Percentiles rank a stretch among this genome's conserved stretches.
Conservation (phyloP, 371 early-diverging fungal species). For the Mortierella sp. region DNA sequence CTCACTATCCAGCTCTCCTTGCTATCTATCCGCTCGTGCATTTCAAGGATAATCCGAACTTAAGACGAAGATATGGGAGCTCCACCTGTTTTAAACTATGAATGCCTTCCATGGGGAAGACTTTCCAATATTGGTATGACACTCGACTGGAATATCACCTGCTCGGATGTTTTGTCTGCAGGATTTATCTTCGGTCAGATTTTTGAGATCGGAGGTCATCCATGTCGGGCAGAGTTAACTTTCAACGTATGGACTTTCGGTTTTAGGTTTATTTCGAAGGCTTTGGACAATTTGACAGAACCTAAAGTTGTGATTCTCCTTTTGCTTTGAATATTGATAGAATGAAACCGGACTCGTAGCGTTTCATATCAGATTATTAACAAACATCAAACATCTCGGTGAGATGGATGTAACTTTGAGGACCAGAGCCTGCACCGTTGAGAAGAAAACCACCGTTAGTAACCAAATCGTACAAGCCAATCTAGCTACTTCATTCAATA, state of each 20-base stretch:
- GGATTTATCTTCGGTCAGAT: conserved; percentile 8
- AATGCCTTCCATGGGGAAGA: conserved; percentile 5
- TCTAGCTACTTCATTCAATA: background rate
- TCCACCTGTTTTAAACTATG: background rate
- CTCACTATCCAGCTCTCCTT: too few relatives aligned
- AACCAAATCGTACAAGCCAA: background rate
- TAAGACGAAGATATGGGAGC: background rate
- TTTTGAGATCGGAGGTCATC: conserved; percentile 5
- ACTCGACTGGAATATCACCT: background rate
- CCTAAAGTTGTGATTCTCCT: too few relatives aligned
- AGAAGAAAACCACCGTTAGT: background rate
- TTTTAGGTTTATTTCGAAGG: too few relatives aligned
- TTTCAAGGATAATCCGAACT: background rate
- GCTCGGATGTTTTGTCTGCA: background rate
- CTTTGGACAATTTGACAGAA: too few relatives aligned
- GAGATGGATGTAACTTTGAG: background rate
- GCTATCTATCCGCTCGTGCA: background rate
- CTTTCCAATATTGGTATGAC: conserved; percentile 1
- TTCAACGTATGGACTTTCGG: conserved; percentile 1
- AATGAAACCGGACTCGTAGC: background rate
- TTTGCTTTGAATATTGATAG: background rate
- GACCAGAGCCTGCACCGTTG: background rate
- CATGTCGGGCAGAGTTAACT: background rate
- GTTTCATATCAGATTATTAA: background rate
- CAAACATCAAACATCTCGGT: background rate